Percentiles rank a stretch among this genome's conserved stretches.
Conservation (phyloP, 106 monocot species). For the Apostasia shenzhenica region DNA sequence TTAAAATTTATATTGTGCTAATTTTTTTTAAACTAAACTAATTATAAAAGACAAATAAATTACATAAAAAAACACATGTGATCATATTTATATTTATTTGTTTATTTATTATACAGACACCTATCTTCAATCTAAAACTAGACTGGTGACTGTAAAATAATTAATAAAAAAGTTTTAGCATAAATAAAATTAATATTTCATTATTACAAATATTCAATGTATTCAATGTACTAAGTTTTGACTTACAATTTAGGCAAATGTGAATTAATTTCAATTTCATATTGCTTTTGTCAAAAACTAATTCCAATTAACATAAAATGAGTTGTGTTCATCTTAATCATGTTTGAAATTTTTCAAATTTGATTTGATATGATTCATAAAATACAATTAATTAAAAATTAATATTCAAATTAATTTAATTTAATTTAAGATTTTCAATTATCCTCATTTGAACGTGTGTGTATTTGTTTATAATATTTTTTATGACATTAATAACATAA, state of each 20-base stretch:
- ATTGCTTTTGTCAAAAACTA: neutral
- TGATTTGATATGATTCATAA: neutral
- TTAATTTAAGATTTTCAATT: too few species aligned
- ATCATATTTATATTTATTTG: neutral
- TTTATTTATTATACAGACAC: neutral
- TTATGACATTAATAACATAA: too few species aligned
- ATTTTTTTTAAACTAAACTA: neutral
- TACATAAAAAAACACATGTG: neutral
- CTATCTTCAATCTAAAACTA: neutral
- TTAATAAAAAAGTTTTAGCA: neutral
- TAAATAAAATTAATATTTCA: neutral
- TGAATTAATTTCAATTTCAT: neutral
- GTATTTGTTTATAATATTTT: too few species aligned
- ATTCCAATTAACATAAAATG: too few species aligned
- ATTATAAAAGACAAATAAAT: neutral
- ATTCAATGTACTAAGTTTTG: neutral
- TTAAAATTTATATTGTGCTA: too few species aligned
- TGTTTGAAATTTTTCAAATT: neutral
- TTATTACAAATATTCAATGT: neutral
- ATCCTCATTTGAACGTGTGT: too few species aligned
- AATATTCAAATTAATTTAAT: too few species aligned
- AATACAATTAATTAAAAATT: too few species aligned
- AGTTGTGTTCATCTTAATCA: too few species aligned
- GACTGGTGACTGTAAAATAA: neutral
- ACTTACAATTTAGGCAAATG: neutral